A percentile compares a stretch with the other conserved stretches of the same genome.
phyloP scores from a whole-genome alignment of 2,329 filamentous ascomycete genomes.

The Venturia carpophila region DNA sequence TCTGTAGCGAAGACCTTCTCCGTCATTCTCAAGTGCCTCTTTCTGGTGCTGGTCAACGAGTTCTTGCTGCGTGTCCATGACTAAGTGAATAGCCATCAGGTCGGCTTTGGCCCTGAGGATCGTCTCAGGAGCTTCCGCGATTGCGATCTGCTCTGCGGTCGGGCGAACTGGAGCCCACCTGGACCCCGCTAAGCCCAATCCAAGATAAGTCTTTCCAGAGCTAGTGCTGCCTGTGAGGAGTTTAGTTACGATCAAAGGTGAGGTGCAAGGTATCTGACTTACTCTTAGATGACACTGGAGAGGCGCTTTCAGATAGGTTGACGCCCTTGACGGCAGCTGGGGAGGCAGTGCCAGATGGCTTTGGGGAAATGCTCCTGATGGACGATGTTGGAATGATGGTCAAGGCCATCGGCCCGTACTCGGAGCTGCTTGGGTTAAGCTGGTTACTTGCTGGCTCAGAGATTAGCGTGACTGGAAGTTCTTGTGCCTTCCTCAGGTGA shows the following conservation, averaged over 20 bases:
- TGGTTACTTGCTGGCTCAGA: background rate
- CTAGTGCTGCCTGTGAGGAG: background rate
- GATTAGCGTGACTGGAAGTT: background rate
- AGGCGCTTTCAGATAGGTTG: background rate
- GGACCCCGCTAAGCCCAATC: background rate
- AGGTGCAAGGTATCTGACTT: background rate
- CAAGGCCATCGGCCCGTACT: background rate
- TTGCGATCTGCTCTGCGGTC: background rate
- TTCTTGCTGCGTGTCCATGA: background rate
- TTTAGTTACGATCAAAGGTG: background rate
- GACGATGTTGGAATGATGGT: background rate
- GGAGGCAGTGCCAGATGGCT: background rate
- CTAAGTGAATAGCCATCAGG: background rate
- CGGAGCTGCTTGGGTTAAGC: background rate
- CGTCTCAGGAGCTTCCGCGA: background rate
- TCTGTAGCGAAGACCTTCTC: background rate
- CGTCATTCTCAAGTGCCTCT: background rate
- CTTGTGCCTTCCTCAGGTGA: background rate
- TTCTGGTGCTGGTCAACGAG: background rate
- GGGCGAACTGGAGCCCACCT: background rate
- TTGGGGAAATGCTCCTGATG: background rate
- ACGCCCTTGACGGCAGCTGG: background rate
- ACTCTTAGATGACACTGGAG: background rate
- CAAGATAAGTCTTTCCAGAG: background rate
- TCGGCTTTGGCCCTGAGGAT: background rate